Base-by-base conservation (phyloP, 257 asterid species). In the Rubia yunnanensis region DNA sequence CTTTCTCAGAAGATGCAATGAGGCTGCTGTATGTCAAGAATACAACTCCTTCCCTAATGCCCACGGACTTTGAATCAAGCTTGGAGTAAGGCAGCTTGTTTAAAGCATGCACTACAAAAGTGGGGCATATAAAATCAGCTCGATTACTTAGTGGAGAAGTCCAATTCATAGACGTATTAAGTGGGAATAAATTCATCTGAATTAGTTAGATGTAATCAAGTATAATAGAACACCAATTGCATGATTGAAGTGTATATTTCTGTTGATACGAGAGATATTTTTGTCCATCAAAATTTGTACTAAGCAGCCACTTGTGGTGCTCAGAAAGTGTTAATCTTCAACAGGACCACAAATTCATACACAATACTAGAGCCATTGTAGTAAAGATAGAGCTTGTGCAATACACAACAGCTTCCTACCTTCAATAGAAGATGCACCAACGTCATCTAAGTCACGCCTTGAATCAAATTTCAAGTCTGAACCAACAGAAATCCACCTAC, bases 401-500 rank as follows among this genome's bases (percentile, higher is more conserved):
- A n/a, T 39, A 53, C 13, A 58, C 8, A 10, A 10, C 52, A 65
- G 41, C 55, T 20, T 58, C 78, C 70, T 73, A 88, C 99, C 97
- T 94, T 85, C 85, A 66, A 94, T 75, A 70, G 89, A 75, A 34
- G 70, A 64, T 7, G 99, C 97, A 38, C 99, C 97, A 73, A 90
- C 96, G 75, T 94, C 97, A 72, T 86, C 88, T 81, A 94, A 81
- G 77, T 94, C 99, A 76, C 99, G 82, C 78, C 87, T 83, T 78
- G 99, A 91, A 80, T 90, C 99, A 63, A 80, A 91, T 78, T 86
- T 85, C 86, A 94, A 79, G 86, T 94, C 99, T 58, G 99, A 91
- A 76, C 97, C 99, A 78, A 94, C 85, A 78, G 99, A 90, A 74
- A 94, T 88, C 99, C 99, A 94, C 90, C 99, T 94, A 84, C 39